Evolutionary conservation across 352 stramenopile species (phyloP), one percentile per base, ranked within the genome.

Genomic region (Globisporangium carolinianum): DNA sequence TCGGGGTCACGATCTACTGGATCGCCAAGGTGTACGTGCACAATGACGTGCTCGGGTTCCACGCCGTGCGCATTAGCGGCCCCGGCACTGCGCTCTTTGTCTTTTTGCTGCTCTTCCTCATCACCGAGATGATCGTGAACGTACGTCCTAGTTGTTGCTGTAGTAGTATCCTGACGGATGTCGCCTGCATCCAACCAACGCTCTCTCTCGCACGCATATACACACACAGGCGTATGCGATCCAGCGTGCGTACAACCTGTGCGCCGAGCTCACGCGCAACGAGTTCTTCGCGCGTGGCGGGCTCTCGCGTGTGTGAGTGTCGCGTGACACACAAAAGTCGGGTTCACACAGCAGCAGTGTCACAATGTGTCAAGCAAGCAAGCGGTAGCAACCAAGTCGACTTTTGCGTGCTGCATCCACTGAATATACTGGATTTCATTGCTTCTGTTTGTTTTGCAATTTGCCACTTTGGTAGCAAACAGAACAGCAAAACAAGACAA

Each of bases 211-310:
- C 14, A 11, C 18, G 54, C 15, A 58, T 38, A 32, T 53, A 55
- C 53, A 6, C 47, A 4, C 46, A 12, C 49, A 91, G 76, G 68
- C 64, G 3, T 84, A 83, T 43, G 63, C 65, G 38, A 80, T 88
- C 51, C 69, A 78, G 65, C 67, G 75, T 36, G 70, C 64, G 45
- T 62, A 76, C 60, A 81, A 78, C 35, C 64, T 91, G n/a, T 77
- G 76, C 57, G 72, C 76, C n/a, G 80, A 91, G 69, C 72, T 91
- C 56, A 62, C 68, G n/a, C 76, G 80, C 38, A 87, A 91, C 64
- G 79, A 81, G 14, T 83, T 86, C 54, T 82, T 86, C 59, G 45
- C 72, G 37, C 72, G 74, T 51, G 71, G 72, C 47, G 65, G 74
- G 36, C 52, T 51, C 5, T 66, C 41, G 38, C 46, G 58, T n/a